Evolutionary conservation across 176 grass and related monocot species (phyloP).

Genomic region (Puccinellia tenuiflora): DNA sequence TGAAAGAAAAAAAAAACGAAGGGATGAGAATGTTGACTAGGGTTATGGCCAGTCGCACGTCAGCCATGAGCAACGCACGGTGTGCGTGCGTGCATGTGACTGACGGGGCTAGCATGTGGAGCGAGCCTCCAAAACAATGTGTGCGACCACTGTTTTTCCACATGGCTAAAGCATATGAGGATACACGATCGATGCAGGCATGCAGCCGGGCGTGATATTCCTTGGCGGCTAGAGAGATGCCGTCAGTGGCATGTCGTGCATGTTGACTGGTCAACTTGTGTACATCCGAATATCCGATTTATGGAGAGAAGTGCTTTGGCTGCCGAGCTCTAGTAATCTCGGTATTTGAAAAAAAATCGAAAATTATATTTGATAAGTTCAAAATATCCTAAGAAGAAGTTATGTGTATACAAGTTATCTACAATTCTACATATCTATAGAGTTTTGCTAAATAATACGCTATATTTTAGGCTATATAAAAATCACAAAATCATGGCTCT

Average conservation of each 20-base stretch:
- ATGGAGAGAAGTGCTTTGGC: too few relatives aligned
- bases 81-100: background rate
- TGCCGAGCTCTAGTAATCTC: too few relatives aligned
- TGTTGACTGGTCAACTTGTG: conserved; percentile 6
- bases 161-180: background rate
- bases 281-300: too few relatives aligned
- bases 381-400: too few relatives aligned
- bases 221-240: background rate
- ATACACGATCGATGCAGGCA: background rate
- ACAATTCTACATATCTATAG: too few relatives aligned
- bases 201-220: background rate
- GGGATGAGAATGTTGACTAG: conserved; percentile 26
- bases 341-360: too few relatives aligned
- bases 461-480: too few relatives aligned
- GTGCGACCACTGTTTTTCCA: conserved; percentile 3
- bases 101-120: background rate
- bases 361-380: too few relatives aligned
- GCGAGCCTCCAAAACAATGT: conserved; percentile 21
- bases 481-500: too few relatives aligned
- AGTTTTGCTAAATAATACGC: too few relatives aligned
- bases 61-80: background rate
- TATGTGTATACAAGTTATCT: too few relatives aligned
- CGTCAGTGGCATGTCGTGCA: background rate
- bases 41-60: background rate
- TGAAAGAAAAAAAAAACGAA: background rate